Evolutionary conservation across 164 flowering plant genomes (phyloP).

Genomic region (Taxillus chinensis): DNA sequence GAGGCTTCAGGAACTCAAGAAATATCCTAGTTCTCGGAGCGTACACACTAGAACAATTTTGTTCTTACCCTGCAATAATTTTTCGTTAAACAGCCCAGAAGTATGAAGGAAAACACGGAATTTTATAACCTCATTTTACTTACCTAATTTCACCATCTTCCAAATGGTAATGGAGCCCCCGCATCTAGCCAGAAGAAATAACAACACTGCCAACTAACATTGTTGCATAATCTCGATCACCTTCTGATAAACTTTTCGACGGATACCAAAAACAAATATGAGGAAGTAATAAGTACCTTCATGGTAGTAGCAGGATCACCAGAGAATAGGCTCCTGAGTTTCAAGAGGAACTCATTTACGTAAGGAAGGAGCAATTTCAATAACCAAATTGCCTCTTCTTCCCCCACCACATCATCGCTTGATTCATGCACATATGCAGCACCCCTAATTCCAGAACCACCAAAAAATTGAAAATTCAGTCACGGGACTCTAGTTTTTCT

Average conservation of each 20-base stretch:
- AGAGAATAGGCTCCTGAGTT: constrained; percentile 55
- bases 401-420: constrained; percentile 39
- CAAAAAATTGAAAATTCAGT: not conserved
- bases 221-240: not conserved
- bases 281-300: constrained; percentile 35
- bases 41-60: too few species aligned
- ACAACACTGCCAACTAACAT: constrained; percentile 69
- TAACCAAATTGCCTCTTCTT: constrained; percentile 77
- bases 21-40: too few species aligned
- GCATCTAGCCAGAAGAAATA: constrained; percentile 71
- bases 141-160: constrained; percentile 74
- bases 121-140: constrained; percentile 7
- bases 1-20: too few species aligned
- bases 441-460: constrained; percentile 28
- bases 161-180: constrained; percentile 86
- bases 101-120: too few species aligned
- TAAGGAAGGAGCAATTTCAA: constrained; percentile 61
- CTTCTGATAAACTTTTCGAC: not conserved
- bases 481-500: not conserved
- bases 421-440: constrained; percentile 20
- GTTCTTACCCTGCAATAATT: too few species aligned
- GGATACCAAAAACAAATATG: too few species aligned
- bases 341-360: constrained; percentile 60
- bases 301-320: constrained; percentile 89
- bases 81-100: too few species aligned